Evolutionary conservation across 345 rosid species (phyloP), one percentile per base, ranked within the genome.

Genomic region (Moricandia arvensis): DNA sequence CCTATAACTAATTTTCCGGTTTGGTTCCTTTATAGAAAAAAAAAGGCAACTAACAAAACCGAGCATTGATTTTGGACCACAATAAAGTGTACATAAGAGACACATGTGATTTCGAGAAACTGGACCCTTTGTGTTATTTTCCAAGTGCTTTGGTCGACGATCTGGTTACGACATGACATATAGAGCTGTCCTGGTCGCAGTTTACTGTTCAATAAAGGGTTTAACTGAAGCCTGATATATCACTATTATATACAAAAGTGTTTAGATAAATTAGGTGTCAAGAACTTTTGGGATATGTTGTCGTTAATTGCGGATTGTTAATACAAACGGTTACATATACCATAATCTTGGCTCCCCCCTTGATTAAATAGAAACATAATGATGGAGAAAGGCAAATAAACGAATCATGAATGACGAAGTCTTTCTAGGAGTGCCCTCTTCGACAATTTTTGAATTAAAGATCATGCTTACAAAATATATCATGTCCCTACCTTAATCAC

Each of bases 101-200:
- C 70, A 57, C 75, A 71, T 71, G 80, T 41, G 71, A 77, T 41
- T 49, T 24, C 18, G 54, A 71, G 67, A 34, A 71, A 45, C 49
- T 26, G 80, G 76, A 77, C 76, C 80, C 59, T 71, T 45, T 57
- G 24, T 41, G 53, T 55, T 54, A 10, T 69, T 63, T 61, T 57
- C n/a, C 10, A 55, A 61, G 68, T 75, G 63, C 31, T 31, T 51
- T 68, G 13, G 55, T 61, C 34, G 58, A 62, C 69, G 64, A 76
- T 69, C 69, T 76, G 58, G 74, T 69, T 76, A 37, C 58, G 79
- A 75, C 74, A 66, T 57, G 77, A 74, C 77, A 66, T 8, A 54
- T 54, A 54, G 66, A 63, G 80, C 80, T 77, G 72, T 71, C 76
- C 67, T 71, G 80, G 80, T 77, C 80, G 80, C 72, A 71, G 41